phyloP scores from a whole-genome alignment of 495 filamentous ascomycete species.

The Chaetomium fimeti region DNA sequence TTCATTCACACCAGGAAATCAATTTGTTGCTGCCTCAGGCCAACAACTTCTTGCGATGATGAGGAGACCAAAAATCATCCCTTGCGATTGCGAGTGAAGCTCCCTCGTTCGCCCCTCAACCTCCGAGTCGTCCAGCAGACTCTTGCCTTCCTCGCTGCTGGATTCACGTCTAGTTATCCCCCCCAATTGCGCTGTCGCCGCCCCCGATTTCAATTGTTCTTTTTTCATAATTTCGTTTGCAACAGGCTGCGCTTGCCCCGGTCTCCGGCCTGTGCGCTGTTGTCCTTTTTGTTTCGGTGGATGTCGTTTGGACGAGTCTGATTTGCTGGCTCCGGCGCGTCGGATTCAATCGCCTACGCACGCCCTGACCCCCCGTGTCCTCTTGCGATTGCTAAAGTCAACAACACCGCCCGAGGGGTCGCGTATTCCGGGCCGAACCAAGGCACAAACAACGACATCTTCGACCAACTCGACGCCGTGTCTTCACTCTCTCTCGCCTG shows the following conservation, averaged over 20 bases:
- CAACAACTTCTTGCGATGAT: neutral
- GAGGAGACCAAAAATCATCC: neutral
- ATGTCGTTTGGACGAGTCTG: slow-evolving; percentile 24
- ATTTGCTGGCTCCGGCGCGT: slow-evolving; percentile 37
- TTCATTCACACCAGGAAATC: no score
- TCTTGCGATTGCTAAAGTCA: slow-evolving; percentile 13
- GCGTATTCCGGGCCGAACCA: slow-evolving; percentile 10
- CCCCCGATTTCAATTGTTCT: slow-evolving; percentile 13
- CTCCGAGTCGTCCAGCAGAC: slow-evolving; percentile 26
- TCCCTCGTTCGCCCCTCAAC: slow-evolving; percentile 9
- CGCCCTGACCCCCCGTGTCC: slow-evolving; percentile 25
- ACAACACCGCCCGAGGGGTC: slow-evolving; percentile 16
- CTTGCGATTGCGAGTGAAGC: neutral
- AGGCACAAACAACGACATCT: slow-evolving; percentile 7
- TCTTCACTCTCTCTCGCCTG: slow-evolving; percentile 16
- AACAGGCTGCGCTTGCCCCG: slow-evolving; percentile 15
- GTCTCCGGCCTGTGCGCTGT: slow-evolving; percentile 13
- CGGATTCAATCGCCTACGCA: slow-evolving; percentile 16
- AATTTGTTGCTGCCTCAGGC: slow-evolving; percentile 8
- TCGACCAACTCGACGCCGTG: slow-evolving; percentile 16
- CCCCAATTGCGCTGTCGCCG: slow-evolving; percentile 10
- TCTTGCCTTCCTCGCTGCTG: slow-evolving; percentile 32
- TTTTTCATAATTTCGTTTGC: slow-evolving; percentile 6
- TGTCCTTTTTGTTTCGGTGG: slow-evolving; percentile 17
- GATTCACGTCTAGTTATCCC: slow-evolving; percentile 16